Base-by-base conservation (phyloP, 305 asterid genomes). In the Fraxinus sp. region DNA sequence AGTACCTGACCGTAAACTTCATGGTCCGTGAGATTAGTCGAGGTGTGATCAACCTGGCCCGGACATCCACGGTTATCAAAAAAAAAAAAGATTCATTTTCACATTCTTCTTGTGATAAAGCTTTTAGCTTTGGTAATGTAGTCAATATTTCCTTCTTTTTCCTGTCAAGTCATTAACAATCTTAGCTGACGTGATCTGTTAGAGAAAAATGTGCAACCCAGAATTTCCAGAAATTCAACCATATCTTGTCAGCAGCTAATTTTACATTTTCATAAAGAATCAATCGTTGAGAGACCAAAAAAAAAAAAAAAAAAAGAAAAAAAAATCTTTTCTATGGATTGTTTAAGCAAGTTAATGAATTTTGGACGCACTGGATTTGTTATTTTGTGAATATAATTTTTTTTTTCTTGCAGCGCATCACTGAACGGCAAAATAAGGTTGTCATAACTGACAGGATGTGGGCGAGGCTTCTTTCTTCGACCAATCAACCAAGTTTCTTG, bases 381-480 rank as follows among this genome's bases (percentile, higher is more conserved):
- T 24, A n/a, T 79, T 64, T 24, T 79, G 62, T 41, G 74, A 30
- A n/a, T 75, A 14, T 18, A 37, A 39, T 36, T n/a, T 35, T 35
- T 22, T 39, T 41, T 35, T 30, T 36, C 30, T 16, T 85, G 91
- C 94, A 92, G 96, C 93, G 93, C 57, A 89, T 92, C 20, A 90
- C 82, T 39, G 94, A 92, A 85, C 66, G 75, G 62, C 93, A 90
- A 82, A 90, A 92, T 88, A 86, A 35, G 87, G 96, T 92, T 76
- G 93, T 91, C 35, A 91, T 90, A 84, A 92, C 96, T 2, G 96
- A 91, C 87, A 84, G 96, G 86, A 92, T 92, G 96, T 92, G 94
- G 94, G 96, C 96, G 8, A 91, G 96, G 88, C 94, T 92, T 86
- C 92, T 92, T 46, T 86, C 95, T 37, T 91, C 95, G 46, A 91